Evolutionary conservation across 2,329 filamentous ascomycete genomes (phyloP), one percentile per base, ranked within the genome.

Genomic region (Xylariaceae sp.): DNA sequence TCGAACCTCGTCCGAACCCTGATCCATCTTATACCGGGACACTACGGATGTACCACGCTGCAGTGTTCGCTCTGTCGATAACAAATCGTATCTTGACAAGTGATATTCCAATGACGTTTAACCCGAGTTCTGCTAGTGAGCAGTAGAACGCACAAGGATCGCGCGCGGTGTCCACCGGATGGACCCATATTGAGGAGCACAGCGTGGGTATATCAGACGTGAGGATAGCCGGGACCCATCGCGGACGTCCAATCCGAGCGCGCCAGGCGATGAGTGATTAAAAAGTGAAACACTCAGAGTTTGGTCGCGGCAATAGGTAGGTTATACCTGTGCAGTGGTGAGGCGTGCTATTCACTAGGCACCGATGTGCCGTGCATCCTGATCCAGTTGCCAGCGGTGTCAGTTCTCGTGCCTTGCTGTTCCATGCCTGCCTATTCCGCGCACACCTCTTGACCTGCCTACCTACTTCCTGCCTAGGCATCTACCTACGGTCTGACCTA

Each of bases 231-330:
- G n/a, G 42, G 42, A 42, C 48, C 55, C 57, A 56, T 58, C n/a
- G 15, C 52, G 49, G 50, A 39, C 9, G n/a, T 23, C 23, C 59
- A 55, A 42, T 54, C 52, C 53, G 55, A 44, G 44, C n/a, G 39
- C 56, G 15, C 55, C 59, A 62, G 59, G 35, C 49, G 55, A 55
- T 47, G 50, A 49, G 49, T 56, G 57, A 55, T 60, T 47, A 55
- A 11, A 17, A 58, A 37, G 9, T 58, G 60, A 64, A 62, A 62
- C 62, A 39, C 48, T 56, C 57, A 58, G 49, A 51, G 53, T 53
- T 53, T 62, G 48, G 50, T 39, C 34, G 57, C 44, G 44, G 47
- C 10, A n/a, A 51, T 39, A 11, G 53, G 37, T 42, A 42, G 11
- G 8, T 42, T 13, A 10, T 52, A 48, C 44, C 44, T 45, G 5